Conservation (phyloP, 441 rosid genomes). For the Omphalea diandra region DNA sequence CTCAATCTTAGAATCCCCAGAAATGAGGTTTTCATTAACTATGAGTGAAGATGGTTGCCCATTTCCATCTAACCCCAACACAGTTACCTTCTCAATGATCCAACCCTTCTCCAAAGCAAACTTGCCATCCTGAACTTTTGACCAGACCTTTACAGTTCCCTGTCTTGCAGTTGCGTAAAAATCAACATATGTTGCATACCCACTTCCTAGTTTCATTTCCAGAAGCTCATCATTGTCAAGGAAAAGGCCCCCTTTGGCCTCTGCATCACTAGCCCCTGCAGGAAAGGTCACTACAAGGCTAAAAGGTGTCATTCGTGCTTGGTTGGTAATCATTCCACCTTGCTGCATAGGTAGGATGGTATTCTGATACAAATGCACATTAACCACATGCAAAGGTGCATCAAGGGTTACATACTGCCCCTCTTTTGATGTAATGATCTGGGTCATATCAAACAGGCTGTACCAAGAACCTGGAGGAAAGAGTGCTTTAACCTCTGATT, state of each 20-base stretch:
- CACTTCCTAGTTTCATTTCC: slow-evolving; percentile 79
- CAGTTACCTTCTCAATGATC: slow-evolving; percentile 61
- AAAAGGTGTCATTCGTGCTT: slow-evolving; percentile 83
- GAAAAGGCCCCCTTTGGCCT: slow-evolving; percentile 71
- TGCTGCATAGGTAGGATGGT: slow-evolving; percentile 89
- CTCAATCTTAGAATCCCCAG: slow-evolving; percentile 28
- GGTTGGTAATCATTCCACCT: slow-evolving; percentile 80
- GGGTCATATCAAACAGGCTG: slow-evolving; percentile 70
- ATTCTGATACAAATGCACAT: slow-evolving; percentile 80
- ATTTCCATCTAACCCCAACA: slow-evolving; percentile 61
- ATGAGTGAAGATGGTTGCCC: slow-evolving; percentile 40
- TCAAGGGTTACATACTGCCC: slow-evolving; percentile 62
- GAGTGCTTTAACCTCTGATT: slow-evolving; percentile 65
- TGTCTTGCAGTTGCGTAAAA: slow-evolving; percentile 56
- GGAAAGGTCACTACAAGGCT: slow-evolving; percentile 75
- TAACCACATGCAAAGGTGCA: slow-evolving; percentile 77
- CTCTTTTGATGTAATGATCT: slow-evolving; percentile 45
- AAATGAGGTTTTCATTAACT: slow-evolving; percentile 42
- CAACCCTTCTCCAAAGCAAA: slow-evolving; percentile 75
- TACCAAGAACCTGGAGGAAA: slow-evolving; percentile 97
- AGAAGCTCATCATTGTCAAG: slow-evolving; percentile 89
- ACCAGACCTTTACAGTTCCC: slow-evolving; percentile 80
- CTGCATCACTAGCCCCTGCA: slow-evolving; percentile 48
- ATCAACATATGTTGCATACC: slow-evolving; percentile 56
- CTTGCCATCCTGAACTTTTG: slow-evolving; percentile 68